A percentile compares a stretch with the other conserved stretches of the same genome.
phyloP scores from a whole-genome alignment of 2,329 filamentous ascomycete species.

The Pseudodiploospora longispora region DNA sequence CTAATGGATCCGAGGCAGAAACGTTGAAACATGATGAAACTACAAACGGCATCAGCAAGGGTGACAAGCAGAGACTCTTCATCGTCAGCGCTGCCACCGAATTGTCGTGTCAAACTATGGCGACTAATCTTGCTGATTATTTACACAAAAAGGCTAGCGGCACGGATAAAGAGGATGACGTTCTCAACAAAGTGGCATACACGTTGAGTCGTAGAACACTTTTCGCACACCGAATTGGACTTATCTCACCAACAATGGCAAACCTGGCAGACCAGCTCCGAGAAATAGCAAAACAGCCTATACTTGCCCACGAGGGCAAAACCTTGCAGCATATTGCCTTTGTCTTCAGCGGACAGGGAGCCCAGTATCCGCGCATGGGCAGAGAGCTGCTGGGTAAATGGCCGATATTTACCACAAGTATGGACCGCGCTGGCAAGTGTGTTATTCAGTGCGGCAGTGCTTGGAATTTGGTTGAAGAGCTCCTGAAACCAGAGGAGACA shows the following conservation, averaged over 20 bases:
- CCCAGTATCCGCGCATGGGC: slow-evolving; percentile 14
- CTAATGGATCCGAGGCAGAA: too few species aligned
- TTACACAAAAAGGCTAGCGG: neutral
- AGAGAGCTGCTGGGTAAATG: slow-evolving; percentile 3
- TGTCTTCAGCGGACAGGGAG: slow-evolving; percentile 17
- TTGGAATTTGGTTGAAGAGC: slow-evolving; percentile 7
- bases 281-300: neutral
- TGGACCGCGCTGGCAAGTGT: slow-evolving; percentile 3
- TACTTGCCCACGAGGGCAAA: neutral
- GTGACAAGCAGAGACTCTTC: neutral
- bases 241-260: neutral
- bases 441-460: slow-evolving; percentile 5
- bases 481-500: slow-evolving; percentile 1
- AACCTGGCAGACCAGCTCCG: neutral
- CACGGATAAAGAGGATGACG: neutral
- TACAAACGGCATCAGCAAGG: too few species aligned
- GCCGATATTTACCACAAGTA: slow-evolving; percentile 4
- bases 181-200: neutral
- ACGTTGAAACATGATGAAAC: too few species aligned
- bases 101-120: neutral
- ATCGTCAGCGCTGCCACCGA: neutral
- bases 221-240: slow-evolving; percentile 1
- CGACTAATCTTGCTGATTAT: neutral
- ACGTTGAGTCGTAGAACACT: neutral
- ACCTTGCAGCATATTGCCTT: slow-evolving; percentile 2